Conservation (phyloP, 2,329 filamentous ascomycete genomes). For the Neophaeococcomyces aloes region DNA sequence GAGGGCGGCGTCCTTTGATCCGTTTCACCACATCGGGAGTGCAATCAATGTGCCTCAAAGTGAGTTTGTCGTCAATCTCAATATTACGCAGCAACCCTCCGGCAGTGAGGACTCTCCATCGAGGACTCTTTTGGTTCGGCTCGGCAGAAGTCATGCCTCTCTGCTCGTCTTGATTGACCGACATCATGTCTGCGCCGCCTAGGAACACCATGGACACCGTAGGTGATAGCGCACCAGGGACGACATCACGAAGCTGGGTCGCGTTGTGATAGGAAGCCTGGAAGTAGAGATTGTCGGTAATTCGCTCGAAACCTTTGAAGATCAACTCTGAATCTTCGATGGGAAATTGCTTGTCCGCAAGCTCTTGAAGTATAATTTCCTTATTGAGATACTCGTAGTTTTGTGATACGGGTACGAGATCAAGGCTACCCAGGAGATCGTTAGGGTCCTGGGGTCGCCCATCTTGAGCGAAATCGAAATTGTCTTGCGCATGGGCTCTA, state of each 20-base stretch:
- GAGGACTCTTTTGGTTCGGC: not conserved
- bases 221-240: not conserved
- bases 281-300: not conserved
- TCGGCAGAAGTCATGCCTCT: not conserved
- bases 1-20: not conserved
- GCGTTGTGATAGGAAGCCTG: slow-evolving; percentile 1
- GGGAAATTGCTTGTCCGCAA: slow-evolving; percentile 1
- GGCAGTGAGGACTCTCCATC: not conserved
- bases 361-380: slow-evolving; percentile 1
- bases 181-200: not conserved
- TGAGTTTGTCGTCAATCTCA: not conserved
- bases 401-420: not conserved
- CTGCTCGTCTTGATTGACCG: not conserved
- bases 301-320: not conserved
- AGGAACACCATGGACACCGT: slow-evolving; percentile 1
- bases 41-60: not conserved
- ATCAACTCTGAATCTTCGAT: slow-evolving; percentile 2
- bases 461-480: too few species aligned
- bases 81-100: not conserved
- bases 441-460: too few species aligned
- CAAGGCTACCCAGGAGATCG: too few species aligned
- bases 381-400: not conserved
- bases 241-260: not conserved
- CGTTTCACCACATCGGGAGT: not conserved
- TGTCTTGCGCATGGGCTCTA: too few species aligned